Evolutionary conservation across 2,329 filamentous ascomycete species (phyloP).

Genomic region (Colletotrichum gloeosporioides): DNA sequence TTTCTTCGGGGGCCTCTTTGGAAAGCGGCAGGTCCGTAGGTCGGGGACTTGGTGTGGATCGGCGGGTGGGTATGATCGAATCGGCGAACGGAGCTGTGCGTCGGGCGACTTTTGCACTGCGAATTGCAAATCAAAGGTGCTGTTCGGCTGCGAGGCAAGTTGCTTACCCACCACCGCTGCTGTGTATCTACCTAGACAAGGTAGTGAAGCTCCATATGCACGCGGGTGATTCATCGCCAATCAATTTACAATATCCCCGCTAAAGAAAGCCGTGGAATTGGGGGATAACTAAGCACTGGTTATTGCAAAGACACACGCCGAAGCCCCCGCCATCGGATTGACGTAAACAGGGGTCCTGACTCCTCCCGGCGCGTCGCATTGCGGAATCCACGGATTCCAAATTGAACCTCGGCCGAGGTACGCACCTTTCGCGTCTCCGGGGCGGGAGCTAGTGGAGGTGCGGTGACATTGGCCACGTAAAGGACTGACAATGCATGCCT

Average conservation of each 20-base stretch:
- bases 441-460: not conserved
- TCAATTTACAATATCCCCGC: not conserved
- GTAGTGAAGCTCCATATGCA: not conserved
- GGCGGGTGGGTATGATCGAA: not conserved
- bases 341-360: not conserved
- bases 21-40: not conserved
- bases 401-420: slow-evolving; percentile 5
- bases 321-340: not conserved
- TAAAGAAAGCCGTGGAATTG: slow-evolving; percentile 13
- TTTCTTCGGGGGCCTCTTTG: not conserved
- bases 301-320: not conserved
- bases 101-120: not conserved
- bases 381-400: slow-evolving; percentile 4
- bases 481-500: not conserved
- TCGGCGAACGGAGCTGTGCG: not conserved
- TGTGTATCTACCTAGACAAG: not conserved
- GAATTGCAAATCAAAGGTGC: not conserved
- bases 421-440: not conserved
- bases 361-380: not conserved
- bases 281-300: slow-evolving; percentile 11
- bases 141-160: not conserved
- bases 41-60: not conserved
- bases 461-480: not conserved
- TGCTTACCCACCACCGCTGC: not conserved
- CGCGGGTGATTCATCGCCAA: slow-evolving; percentile 19